Evolutionary conservation across 2,329 filamentous ascomycete genomes (phyloP).

Genomic region (Lasiodiplodia sp.): DNA sequence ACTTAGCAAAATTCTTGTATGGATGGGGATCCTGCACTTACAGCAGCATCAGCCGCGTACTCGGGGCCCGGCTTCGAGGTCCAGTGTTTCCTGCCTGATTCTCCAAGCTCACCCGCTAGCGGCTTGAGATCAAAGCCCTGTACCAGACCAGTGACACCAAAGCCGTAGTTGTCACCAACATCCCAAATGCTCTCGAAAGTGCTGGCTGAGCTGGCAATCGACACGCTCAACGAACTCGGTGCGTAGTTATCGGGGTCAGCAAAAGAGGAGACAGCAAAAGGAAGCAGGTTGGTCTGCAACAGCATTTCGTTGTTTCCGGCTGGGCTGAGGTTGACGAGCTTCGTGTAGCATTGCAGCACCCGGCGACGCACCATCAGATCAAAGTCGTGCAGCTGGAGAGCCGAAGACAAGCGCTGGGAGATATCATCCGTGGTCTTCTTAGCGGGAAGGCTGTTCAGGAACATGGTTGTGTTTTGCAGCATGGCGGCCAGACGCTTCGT

Average conservation of each 20-base stretch:
- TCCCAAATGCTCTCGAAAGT: slow-evolving; percentile 97
- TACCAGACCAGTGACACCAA: slow-evolving; percentile 88
- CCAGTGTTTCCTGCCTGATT: slow-evolving; percentile 56
- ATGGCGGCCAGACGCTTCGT: slow-evolving; percentile 91
- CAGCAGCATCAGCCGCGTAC: slow-evolving; percentile 64
- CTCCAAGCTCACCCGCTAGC: slow-evolving; percentile 67
- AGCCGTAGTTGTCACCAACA: slow-evolving; percentile 90
- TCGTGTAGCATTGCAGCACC: slow-evolving; percentile 93
- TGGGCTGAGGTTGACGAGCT: slow-evolving; percentile 87
- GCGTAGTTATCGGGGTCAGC: slow-evolving; percentile 90
- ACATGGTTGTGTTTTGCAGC: slow-evolving; percentile 92
- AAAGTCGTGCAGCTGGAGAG: slow-evolving; percentile 86
- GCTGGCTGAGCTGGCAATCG: slow-evolving; percentile 88
- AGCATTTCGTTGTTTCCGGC: slow-evolving; percentile 84
- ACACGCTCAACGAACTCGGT: slow-evolving; percentile 72
- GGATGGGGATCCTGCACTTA: slow-evolving; percentile 26
- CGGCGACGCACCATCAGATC: slow-evolving; percentile 92
- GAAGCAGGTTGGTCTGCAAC: slow-evolving; percentile 88
- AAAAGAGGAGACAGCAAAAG: slow-evolving; percentile 88
- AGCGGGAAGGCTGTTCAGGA: slow-evolving; percentile 81
- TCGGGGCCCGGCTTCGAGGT: slow-evolving; percentile 66
- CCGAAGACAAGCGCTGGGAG: slow-evolving; percentile 80
- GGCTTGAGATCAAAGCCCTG: slow-evolving; percentile 76
- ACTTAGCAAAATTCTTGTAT: slow-evolving; percentile 31
- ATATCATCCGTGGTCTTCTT: slow-evolving; percentile 90